These are phyloP conservation scores for Orbilia brochopaga DNA, from an alignment of 2,329 filamentous ascomycete genomes.

Conservation along the genomic window DNA sequence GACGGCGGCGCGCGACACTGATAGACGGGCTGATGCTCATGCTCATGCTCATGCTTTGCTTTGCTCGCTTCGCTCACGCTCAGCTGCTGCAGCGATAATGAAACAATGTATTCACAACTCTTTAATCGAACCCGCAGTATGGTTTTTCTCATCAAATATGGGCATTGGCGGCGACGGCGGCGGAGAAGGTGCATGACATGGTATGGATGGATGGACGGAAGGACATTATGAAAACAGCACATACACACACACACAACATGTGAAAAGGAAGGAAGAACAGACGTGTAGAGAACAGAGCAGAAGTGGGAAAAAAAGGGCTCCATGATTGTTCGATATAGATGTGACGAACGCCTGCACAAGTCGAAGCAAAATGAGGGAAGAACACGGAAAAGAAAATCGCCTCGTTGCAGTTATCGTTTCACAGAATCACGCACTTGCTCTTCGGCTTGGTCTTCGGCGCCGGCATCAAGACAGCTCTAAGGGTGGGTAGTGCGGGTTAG, in stretches of 20 bases:
- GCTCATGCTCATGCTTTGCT: neutral
- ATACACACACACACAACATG: slow-evolving; percentile 13
- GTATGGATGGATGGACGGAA: slow-evolving; percentile 8
- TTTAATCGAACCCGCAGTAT: slow-evolving; percentile 2
- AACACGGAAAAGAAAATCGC: slow-evolving; percentile 21
- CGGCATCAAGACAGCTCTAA: slow-evolving; percentile 72
- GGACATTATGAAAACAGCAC: slow-evolving; percentile 8
- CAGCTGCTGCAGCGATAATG: slow-evolving; percentile 4
- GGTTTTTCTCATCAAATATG: slow-evolving; percentile 32
- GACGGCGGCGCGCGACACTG: too few relatives aligned
- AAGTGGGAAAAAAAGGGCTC: slow-evolving; percentile 22
- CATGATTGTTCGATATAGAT: slow-evolving; percentile 43
- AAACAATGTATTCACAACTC: slow-evolving; percentile 34
- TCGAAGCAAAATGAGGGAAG: slow-evolving; percentile 4
- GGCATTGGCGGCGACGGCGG: neutral
- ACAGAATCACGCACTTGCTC: slow-evolving; percentile 73
- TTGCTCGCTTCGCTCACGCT: too few relatives aligned
- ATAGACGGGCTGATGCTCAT: too few relatives aligned
- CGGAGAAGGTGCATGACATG: neutral
- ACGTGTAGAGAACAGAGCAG: slow-evolving; percentile 17
- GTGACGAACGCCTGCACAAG: slow-evolving; percentile 20
- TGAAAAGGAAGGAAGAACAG: slow-evolving; percentile 7
- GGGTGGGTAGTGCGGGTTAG: too few relatives aligned
- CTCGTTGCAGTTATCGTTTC: slow-evolving; percentile 53
- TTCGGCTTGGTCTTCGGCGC: slow-evolving; percentile 65